Conservation (phyloP, 2,329 filamentous ascomycete genomes). For the Hymenoscyphus scutula region DNA sequence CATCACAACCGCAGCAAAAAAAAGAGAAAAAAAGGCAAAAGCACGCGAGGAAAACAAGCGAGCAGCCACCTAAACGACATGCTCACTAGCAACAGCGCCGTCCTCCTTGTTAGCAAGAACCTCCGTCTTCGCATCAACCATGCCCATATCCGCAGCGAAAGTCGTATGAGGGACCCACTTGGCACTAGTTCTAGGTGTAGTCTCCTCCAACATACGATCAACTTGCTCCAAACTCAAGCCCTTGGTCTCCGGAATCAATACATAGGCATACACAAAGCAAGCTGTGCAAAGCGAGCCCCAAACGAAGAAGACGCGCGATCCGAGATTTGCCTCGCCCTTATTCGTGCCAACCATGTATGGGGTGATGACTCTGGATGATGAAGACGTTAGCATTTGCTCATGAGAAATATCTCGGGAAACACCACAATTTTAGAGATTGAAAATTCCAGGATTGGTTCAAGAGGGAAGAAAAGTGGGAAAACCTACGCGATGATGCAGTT, state of each 20-base stretch:
- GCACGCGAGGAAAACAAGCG: no score
- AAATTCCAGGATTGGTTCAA: no score
- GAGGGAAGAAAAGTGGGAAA: no score
- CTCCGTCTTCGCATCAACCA: conserved; percentile 12
- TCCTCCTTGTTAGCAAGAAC: not conserved
- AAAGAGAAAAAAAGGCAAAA: no score
- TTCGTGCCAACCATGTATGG: conserved; percentile 66
- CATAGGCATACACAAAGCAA: conserved; percentile 55
- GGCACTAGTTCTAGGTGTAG: conserved; percentile 40
- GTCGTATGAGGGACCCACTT: conserved; percentile 35
- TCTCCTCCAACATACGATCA: conserved; percentile 59
- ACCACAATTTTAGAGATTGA: no score
- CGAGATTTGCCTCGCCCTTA: conserved; percentile 44
- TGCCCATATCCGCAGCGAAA: conserved; percentile 28
- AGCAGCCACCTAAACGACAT: not conserved
- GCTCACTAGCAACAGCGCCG: not conserved
- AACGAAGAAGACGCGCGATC: conserved; percentile 47
- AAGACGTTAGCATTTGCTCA: no score
- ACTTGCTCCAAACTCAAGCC: conserved; percentile 71
- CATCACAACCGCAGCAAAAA: no score
- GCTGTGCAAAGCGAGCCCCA: conserved; percentile 59
- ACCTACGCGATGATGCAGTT: conserved; percentile 63
- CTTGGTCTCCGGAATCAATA: conserved; percentile 70
- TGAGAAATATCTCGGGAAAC: no score
- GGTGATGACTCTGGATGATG: conserved; percentile 54